Evolutionary conservation across 2,329 filamentous ascomycete species (phyloP), one percentile per base, ranked within the genome.

Genomic region (Fonsecaea multimorphosa): DNA sequence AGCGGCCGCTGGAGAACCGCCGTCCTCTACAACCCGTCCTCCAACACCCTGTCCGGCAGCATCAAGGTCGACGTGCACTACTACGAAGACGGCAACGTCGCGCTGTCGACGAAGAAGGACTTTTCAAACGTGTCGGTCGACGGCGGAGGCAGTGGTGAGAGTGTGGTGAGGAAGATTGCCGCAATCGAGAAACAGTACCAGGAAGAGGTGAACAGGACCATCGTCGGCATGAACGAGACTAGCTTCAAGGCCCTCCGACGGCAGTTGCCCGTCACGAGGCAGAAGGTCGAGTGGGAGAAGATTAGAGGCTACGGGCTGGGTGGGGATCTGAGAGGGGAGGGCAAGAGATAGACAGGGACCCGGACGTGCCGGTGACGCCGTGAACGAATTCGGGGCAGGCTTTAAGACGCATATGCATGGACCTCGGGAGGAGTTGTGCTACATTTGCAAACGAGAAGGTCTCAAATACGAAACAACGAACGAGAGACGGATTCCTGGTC

Each of bases 201-300:
- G 80, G 93, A 97, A 78, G 93, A 97, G 76, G 82, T 99, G 72
- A 99, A 98, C 82, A 87, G 88, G 76, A 93, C 93, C 16, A 98
- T 99, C 78, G 89, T 88, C 14, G 90, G 85, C 70, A 82, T 99
- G 76, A 95, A 92, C 75, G 95, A 99, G 81, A 94, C 93, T 9
- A 92, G 93, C 0, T 99, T 99, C 82, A 99, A 98, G 86, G 88
- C 89, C 1, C 80, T 99, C 77, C 87, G 95, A 75, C 87, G 95
- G 79, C 95, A 98, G 81, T 82, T 99, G 76, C 95, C 95, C 0
- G 93, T 99, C 66, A 99, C 95, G 68, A 89, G 95, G 76, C 95
- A 99, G 83, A 97, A 97, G 86, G 94, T 99, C 73, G 95, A 99
- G 81, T 99, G 95, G 95, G 94, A 99, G 79, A 97, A 97, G 84